Evolutionary conservation across 306 rosid genomes (phyloP).

Genomic region (Argentina anserina): DNA sequence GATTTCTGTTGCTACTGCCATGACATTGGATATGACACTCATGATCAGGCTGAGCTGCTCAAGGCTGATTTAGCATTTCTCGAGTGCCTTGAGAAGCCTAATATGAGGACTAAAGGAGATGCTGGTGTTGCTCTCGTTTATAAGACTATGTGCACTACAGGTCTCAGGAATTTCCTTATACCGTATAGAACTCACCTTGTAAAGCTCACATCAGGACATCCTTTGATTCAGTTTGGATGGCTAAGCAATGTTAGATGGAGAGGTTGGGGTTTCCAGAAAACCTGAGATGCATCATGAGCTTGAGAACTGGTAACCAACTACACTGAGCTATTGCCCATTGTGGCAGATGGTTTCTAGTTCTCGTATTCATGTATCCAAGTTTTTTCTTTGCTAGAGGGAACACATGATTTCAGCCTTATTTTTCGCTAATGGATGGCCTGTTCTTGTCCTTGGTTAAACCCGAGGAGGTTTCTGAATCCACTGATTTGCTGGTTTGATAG

Average conservation of each 20-base stretch:
- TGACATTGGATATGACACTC: conserved; percentile 92
- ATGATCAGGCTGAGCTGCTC: conserved; percentile 66
- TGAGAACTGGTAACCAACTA: neutral
- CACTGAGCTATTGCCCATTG: neutral
- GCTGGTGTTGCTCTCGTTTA: conserved; percentile 58
- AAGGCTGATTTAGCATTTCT: conserved; percentile 89
- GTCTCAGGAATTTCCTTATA: conserved; percentile 70
- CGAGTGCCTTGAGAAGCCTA: conserved; percentile 77
- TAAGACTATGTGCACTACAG: conserved; percentile 76
- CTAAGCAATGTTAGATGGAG: conserved; percentile 67
- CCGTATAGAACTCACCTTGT: conserved; percentile 68
- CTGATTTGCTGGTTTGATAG: neutral
- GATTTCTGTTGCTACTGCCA: conserved; percentile 98
- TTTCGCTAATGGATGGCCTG: neutral
- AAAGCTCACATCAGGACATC: conserved; percentile 44
- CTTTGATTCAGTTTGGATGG: conserved; percentile 76
- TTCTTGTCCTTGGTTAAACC: neutral
- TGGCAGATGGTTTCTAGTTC: neutral
- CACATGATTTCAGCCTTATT: neutral
- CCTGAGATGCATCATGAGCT: conserved; percentile 9
- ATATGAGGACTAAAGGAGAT: conserved; percentile 75
- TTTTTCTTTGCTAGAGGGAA: neutral
- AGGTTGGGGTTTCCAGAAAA: conserved; percentile 43
- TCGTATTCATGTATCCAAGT: neutral
- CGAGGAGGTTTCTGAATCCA: neutral